Percentiles rank a stretch among this genome's conserved stretches.
phyloP scores from a whole-genome alignment of 164 flowering plant species.

The Echeveria elegans region DNA sequence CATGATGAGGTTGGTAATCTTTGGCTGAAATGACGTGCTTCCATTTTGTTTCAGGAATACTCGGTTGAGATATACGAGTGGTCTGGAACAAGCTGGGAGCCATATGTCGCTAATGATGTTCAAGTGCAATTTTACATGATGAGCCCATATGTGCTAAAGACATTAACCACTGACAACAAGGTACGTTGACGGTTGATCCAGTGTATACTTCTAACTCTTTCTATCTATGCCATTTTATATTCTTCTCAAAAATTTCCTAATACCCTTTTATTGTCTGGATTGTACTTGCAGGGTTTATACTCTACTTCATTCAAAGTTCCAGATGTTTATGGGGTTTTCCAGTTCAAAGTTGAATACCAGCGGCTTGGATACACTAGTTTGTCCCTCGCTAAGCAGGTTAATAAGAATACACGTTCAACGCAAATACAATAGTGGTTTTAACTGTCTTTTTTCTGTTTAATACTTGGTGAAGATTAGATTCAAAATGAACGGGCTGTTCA shows the following conservation, averaged over 20 bases:
- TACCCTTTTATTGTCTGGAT: neutral
- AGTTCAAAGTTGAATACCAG: conserved; percentile 93
- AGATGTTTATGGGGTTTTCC: conserved; percentile 98
- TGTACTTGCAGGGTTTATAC: conserved; percentile 57
- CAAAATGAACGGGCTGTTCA: neutral
- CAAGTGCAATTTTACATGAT: conserved; percentile 99
- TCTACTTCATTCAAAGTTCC: conserved; percentile 82
- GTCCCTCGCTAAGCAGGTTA: conserved; percentile 89
- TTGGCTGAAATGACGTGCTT: neutral
- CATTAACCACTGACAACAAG: conserved; percentile 63
- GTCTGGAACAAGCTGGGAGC: conserved; percentile 91
- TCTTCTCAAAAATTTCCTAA: neutral
- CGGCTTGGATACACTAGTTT: conserved; percentile 83
- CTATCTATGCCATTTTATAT: neutral
- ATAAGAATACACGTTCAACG: no score
- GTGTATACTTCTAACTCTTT: neutral
- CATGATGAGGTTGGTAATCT: neutral
- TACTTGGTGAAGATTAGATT: neutral
- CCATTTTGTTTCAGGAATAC: conserved; percentile 55
- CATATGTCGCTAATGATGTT: conserved; percentile 84
- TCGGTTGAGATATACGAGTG: conserved; percentile 89
- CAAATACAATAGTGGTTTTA: no score
- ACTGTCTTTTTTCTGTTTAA: neutral
- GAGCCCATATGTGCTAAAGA: conserved; percentile 97
- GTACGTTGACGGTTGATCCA: conserved; percentile 26